Base-by-base conservation (phyloP, 129 eudicot species). In the Artemisia annua region DNA sequence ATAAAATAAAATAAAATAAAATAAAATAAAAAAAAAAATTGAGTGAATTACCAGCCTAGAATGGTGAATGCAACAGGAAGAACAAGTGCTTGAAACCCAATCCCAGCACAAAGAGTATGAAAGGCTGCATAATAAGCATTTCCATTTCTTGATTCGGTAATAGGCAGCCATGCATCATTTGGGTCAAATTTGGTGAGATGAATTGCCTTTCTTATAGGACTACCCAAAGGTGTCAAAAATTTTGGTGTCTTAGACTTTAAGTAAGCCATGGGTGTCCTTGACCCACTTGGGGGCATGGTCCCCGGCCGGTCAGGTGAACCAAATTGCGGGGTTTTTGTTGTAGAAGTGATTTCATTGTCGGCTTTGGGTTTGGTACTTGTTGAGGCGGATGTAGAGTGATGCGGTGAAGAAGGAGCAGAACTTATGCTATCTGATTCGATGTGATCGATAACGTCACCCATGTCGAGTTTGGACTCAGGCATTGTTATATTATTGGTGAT, bases 11-110 rank as follows among this genome's bases (percentile, higher is more conserved):
- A n/a, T n/a, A n/a, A n/a, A n/a, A n/a, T n/a, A n/a, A n/a, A n/a
- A n/a, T n/a, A n/a, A n/a, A n/a, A n/a, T 51, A 2, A 51, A 5
- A 51, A 14, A 51, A 3, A 3, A 54, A 54, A 54, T 53, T 19
- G 11, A 57, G 10, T 19, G 3, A 57, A 3, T 60, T 26, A 63
- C 69, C 69, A 90, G 70, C 96, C 88, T 61, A 84, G 83, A 54
- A 65, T 63, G 16, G 85, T 74, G 46, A 84, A 76, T 63, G 88
- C 80, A 65, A 84, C 75, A 28, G 85, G 88, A 56, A 84, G 83
- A 39, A 80, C 49, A 46, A 84, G 85, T 11, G 88, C 82, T 63
- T 84, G 88, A 43, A 84, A 48, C 48, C 88, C 88, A 28, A 84
- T 72, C 24, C 88, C 88, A 26, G 88, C 78, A 49, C 80, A 72